Evolutionary conservation across 371 early-diverging fungal genomes (phyloP), one percentile per base, ranked within the genome.

Genomic region (Mucor piriformis): DNA sequence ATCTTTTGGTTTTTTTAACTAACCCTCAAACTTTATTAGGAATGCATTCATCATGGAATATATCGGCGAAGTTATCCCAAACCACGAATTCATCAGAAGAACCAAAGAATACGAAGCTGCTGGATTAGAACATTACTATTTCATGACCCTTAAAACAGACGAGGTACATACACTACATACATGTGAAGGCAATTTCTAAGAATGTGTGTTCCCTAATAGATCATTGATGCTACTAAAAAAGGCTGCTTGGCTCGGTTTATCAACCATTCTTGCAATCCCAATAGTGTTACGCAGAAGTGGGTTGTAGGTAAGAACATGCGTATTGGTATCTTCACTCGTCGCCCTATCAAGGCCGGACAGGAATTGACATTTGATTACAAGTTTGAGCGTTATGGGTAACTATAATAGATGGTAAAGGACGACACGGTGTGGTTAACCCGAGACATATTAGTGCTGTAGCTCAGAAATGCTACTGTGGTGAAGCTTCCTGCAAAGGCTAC

Each of bases 361-460:
- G 96, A 95, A 56, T 64, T 96, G n/a, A 95, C 94, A 3, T 96
- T 95, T 71, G 92, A 96, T 70, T 95, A 95, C 72, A 87, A 92
- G 60, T 93, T 93, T 73, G 90, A 91, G 60, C 81, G 92, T 34
- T 89, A 86, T 50, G 89, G 85, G 67, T 80, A 74, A 68, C 64
- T 16, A 32, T 5, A 44, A 24, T 6, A 6, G 25, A 11, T 25
- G 6, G 25, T 3, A 47, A 16, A 25, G n/a, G n/a, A 25, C 11
- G 7, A 23, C 23, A 15, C 6, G 1, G 29, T 29, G 4, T 1
- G 8, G 4, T 29, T 29, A 29, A 4, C 6, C 6, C 8, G 18
- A 20, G 15, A 6, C 25, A 43, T 3, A 52, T 40, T 66, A 89
- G 92, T 54, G 86, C 89, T 16, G 83, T 86, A 27, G 93, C 97